These are phyloP conservation scores for Yarrowia keelungensis DNA, from an alignment of 805 yeast genomes.

Conservation along the genomic window DNA sequence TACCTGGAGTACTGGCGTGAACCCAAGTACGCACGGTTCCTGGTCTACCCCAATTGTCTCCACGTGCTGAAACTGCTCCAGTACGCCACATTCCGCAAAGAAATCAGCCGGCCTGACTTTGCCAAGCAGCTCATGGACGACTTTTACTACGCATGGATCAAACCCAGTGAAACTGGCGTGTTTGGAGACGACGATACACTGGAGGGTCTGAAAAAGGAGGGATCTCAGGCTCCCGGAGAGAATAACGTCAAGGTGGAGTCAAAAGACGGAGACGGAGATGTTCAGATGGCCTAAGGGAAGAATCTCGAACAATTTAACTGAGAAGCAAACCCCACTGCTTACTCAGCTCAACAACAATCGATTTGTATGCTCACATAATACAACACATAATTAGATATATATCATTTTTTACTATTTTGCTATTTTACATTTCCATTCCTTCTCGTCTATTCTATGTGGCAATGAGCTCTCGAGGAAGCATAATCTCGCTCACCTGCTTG, in stretches of 20 bases:
- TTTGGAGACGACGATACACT: conserved; percentile 16
- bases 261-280: conserved; percentile 32
- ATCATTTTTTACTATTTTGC: not conserved
- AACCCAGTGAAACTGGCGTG: conserved; percentile 27
- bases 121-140: conserved; percentile 55
- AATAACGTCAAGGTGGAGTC: conserved; percentile 10
- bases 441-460: conserved; percentile 1
- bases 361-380: too few relatives aligned
- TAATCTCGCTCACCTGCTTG: conserved; percentile 32
- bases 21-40: conserved; percentile 71
- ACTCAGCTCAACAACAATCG: too few relatives aligned
- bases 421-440: not conserved
- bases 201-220: conserved; percentile 11
- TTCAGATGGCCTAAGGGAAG: not conserved
- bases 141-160: conserved; percentile 52
- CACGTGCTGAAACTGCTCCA: conserved; percentile 71
- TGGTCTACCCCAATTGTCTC: conserved; percentile 86
- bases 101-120: conserved; percentile 52
- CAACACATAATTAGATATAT: not conserved
- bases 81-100: conserved; percentile 52
- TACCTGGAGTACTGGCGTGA: conserved; percentile 87
- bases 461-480: conserved; percentile 35
- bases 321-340: too few relatives aligned
- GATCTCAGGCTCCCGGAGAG: not conserved
- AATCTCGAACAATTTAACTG: not conserved